Base-by-base conservation (phyloP, 2,329 filamentous ascomycete species). In the Phoma sp. region DNA sequence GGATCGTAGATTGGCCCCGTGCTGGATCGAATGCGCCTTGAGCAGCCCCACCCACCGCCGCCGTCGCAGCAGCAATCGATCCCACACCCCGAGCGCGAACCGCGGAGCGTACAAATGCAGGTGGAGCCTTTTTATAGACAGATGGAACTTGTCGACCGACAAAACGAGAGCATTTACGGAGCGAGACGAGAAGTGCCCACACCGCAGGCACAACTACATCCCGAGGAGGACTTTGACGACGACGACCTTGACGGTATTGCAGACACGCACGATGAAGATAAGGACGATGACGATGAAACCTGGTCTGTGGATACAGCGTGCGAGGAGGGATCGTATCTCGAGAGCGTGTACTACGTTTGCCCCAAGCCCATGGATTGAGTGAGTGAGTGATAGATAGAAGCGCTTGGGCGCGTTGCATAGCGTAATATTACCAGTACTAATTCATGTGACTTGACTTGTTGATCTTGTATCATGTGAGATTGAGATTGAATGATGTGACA, bases 1-100 rank as follows among this genome's bases (percentile, higher is more conserved):
- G 66, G 62, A 42, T 58, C 66, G 39, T 71, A 68, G 62, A 51
- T 42, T 56, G 60, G 36, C 46, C 37, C 49, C 21, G 26, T 47
- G 26, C 26, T 43, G 47, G 25, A 53, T 26, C 48, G 40, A 29
- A 39, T 56, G 47, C 53, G 43, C 17, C 38, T 40, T 14, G 38
- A 50, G 25, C 29, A 33, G 23, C 36, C 28, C 9, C 12, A 45
- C n/a, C n/a, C n/a, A 12, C 20, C 14, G 5, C 14, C 26, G 17
- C 47, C 17, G 14, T n/a, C 17, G 28, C 1, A 34, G 9, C 4
- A 21, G 9, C 20, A 18, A 17, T 21, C 29, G 10, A 18, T 15
- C 11, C 20, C 46, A 23, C 21, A 23, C 15, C 23, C 17, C 6
- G 29, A 36, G 9, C 11, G 30, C 2, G 14, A 42, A 23, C 10